These are phyloP conservation scores for Musa balbisiana DNA, from an alignment of 202 grass and related monocot species.

Conservation along the genomic window DNA sequence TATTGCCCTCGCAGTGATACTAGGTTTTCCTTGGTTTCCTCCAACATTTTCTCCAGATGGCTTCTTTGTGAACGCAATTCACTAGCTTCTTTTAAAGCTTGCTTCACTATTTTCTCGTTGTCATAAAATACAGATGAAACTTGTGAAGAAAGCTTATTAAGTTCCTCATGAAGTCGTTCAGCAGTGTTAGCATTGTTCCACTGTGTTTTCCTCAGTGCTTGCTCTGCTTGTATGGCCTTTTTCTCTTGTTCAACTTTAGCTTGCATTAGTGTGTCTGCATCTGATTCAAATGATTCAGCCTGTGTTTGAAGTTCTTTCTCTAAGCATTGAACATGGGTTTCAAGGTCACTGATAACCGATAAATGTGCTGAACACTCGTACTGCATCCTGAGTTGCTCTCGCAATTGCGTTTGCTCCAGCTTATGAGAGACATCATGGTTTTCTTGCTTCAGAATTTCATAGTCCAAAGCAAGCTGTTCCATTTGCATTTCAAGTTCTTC, in stretches of 20 bases:
- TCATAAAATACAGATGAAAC: conserved; percentile 66
- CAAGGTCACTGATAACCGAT: conserved; percentile 78
- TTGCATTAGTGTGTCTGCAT: conserved; percentile 45
- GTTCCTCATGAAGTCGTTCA: conserved; percentile 69
- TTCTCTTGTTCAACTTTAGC: conserved; percentile 81
- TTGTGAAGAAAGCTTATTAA: conserved; percentile 62
- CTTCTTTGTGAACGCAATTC: conserved; percentile 66
- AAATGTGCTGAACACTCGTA: conserved; percentile 95
- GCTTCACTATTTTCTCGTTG: conserved; percentile 60
- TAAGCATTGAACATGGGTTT: conserved; percentile 64
- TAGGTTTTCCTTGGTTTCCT: conserved; percentile 55
- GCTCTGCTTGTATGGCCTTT: conserved; percentile 75
- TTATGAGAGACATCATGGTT: conserved; percentile 84
- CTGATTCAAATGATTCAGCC: conserved; percentile 64
- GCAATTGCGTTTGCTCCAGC: conserved; percentile 79
- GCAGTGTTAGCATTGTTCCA: conserved; percentile 67
- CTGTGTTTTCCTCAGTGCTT: conserved; percentile 53
- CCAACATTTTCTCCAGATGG: conserved; percentile 47
- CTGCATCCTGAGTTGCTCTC: conserved; percentile 89
- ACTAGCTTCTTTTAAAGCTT: conserved; percentile 65
- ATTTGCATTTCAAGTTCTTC: conserved; percentile 99
- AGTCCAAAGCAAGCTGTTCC: conserved; percentile 97
- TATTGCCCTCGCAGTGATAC: conserved; percentile 44
- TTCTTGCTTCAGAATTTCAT: conserved; percentile 99
- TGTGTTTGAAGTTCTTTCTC: conserved; percentile 69